These are phyloP conservation scores for Pestalotiopsis sp. DNA, from an alignment of 2,329 filamentous ascomycete genomes.

Conservation along the genomic window DNA sequence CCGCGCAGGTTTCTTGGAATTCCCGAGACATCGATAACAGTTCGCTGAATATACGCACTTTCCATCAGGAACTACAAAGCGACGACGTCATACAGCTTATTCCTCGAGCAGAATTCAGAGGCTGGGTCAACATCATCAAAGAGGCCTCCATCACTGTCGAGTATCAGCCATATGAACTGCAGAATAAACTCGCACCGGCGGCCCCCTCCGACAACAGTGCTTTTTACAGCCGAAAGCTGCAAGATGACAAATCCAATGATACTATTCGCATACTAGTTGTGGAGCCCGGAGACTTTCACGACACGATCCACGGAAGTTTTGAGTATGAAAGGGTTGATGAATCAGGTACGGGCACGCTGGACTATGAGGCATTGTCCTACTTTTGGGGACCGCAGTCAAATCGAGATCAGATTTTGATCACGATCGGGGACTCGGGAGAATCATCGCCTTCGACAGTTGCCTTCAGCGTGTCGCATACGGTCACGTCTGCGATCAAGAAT, in stretches of 20 bases:
- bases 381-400: neutral
- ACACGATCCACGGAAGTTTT: neutral
- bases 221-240: neutral
- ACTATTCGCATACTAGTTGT: neutral
- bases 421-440: neutral
- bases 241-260: neutral
- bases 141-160: neutral
- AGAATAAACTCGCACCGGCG: neutral
- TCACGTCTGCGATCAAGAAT: too few relatives aligned
- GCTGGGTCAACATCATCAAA: neutral
- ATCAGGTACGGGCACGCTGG: neutral
- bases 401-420: neutral
- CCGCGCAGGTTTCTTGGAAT: neutral
- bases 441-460: too few relatives aligned
- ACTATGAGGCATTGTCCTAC: neutral
- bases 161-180: neutral
- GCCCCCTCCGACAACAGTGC: neutral
- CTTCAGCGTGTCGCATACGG: too few relatives aligned
- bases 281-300: neutral
- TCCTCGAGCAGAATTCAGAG: neutral
- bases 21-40: neutral
- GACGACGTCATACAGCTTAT: neutral
- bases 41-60: too few relatives aligned
- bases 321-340: neutral
- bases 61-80: neutral